These are phyloP conservation scores for Rhizopogon rudus DNA, from an alignment of 768 basidiomycete species.

Conservation along the genomic window DNA sequence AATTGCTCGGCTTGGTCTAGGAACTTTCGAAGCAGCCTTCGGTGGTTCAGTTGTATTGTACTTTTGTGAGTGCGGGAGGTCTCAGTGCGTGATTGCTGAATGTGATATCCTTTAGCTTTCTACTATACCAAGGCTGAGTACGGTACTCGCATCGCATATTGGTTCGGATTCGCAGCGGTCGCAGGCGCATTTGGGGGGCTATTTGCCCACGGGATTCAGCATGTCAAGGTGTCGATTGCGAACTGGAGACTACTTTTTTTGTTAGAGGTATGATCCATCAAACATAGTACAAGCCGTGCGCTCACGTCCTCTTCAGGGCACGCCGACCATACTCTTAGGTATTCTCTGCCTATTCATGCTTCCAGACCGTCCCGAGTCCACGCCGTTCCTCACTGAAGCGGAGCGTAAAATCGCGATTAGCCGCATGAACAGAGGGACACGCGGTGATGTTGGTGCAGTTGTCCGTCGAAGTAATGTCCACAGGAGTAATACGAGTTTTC, in stretches of 20 bases:
- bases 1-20: constrained; percentile 25
- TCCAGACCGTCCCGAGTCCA: constrained; percentile 29
- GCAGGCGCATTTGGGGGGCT: constrained; percentile 55
- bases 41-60: constrained; percentile 28
- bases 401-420: constrained; percentile 29
- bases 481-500: neutral
- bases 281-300: neutral
- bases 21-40: constrained; percentile 31
- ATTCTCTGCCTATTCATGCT: constrained; percentile 23
- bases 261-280: constrained; percentile 14
- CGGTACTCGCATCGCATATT: constrained; percentile 43
- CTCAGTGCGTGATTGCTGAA: neutral
- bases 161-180: constrained; percentile 54
- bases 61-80: constrained; percentile 21
- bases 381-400: constrained; percentile 25
- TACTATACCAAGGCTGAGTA: constrained; percentile 46
- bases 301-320: constrained; percentile 38
- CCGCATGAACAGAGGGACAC: constrained; percentile 36
- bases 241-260: constrained; percentile 36
- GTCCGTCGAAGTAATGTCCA: constrained; percentile 32
- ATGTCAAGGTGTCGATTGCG: constrained; percentile 31
- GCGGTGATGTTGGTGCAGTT: constrained; percentile 36
- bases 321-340: constrained; percentile 38
- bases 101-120: constrained; percentile 28
- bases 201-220: constrained; percentile 47